These are phyloP conservation scores for Trichoderma atrobrunneum DNA, from an alignment of 2,329 filamentous ascomycete species.

Conservation along the genomic window DNA sequence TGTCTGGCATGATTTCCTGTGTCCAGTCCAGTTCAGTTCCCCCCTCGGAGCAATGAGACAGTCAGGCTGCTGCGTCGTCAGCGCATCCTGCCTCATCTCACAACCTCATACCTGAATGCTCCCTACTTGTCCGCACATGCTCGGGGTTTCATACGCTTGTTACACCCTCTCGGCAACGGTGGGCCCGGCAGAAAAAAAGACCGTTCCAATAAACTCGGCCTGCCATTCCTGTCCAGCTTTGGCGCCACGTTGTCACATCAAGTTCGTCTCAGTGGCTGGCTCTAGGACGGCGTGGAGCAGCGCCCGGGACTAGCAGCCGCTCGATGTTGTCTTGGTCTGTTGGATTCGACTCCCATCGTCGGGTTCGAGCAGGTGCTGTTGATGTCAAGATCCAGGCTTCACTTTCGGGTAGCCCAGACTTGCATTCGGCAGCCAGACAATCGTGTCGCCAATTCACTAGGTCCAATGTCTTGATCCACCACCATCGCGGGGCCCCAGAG, in stretches of 20 bases:
- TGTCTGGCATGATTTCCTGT: not conserved
- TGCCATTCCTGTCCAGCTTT: constrained; percentile 27
- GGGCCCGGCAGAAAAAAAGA: not conserved
- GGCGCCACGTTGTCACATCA: constrained; percentile 31
- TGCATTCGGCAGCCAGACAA: not conserved
- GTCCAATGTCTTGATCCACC: constrained; percentile 13
- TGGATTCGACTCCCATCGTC: not conserved
- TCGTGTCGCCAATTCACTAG: not conserved
- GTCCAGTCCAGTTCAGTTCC: not conserved
- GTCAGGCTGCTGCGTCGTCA: not conserved
- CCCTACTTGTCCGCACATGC: not conserved
- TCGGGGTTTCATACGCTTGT: not conserved
- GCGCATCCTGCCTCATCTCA: not conserved
- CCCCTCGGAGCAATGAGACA: not conserved
- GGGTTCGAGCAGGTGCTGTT: not conserved
- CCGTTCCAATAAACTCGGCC: constrained; percentile 19
- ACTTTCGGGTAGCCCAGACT: not conserved
- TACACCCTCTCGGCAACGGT: not conserved
- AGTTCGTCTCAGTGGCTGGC: constrained; percentile 28
- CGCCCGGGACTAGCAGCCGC: not conserved
- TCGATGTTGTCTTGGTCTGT: not conserved
- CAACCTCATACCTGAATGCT: not conserved
- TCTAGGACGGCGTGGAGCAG: not conserved
- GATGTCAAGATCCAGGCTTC: not conserved
- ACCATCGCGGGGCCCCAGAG: constrained; percentile 32